Base-by-base conservation (phyloP, 2,329 filamentous ascomycete species). In the Monosporascus cannonballus region DNA sequence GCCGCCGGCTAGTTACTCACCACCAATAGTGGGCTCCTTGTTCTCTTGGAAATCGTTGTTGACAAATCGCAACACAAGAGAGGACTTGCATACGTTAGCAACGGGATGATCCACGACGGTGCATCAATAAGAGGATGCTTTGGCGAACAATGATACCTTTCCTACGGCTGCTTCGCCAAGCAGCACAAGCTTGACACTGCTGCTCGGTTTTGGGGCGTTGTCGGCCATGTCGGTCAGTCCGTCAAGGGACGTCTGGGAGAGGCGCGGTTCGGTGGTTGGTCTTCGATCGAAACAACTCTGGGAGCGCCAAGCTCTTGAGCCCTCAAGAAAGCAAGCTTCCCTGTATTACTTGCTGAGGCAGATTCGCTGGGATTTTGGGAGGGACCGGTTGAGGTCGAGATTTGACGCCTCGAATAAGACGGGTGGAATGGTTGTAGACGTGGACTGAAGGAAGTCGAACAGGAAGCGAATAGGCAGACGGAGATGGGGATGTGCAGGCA, bases 21-120 rank as follows among this genome's bases (percentile, higher is more conserved):
- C 91, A 80, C 94, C 94, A 74, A 99, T 99, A 60, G 94, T 99
- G 57, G 94, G 94, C 73, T 99, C 94, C 79, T 97, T 97, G 76
- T 97, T 97, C 76, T 97, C 94, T 78, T 99, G 94, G 68, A 99
- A 99, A 74, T 97, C 93, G 76, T 99, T 94, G 81, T 97, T 97
- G 70, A 99, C 94, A 74, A 99, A 99, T 68, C 94, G 90, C 69
- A 99, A 82, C 58, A 99, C 94, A 54, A 99, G 85, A 46, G 94
- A 99, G 48, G 94, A 97, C 94, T 66, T 55, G 66, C 24, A 52
- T 50, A n/a, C 42, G 52, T 66, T 55, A 65, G 56, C 39, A 20
- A 42, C 6, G 51, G 59, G 25, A 47, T 25, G 55, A 30, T 36
- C 14, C 17, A 39, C 9, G n/a, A 14, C 9, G 30, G 30, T 34